phyloP scores from a whole-genome alignment of 1,139 yeast species.

The Candida glucosophila region DNA sequence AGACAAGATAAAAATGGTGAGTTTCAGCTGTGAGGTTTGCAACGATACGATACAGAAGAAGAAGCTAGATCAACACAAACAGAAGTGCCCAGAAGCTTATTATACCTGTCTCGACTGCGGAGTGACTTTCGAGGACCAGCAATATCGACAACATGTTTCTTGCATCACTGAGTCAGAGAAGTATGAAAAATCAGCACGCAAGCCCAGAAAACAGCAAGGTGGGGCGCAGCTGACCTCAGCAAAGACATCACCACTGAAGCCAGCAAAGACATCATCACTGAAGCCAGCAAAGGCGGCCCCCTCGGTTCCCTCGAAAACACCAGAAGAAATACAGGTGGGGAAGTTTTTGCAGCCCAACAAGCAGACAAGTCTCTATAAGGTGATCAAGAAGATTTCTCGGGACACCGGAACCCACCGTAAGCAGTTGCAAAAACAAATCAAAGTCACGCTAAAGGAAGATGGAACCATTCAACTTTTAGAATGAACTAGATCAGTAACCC shows the following conservation, averaged over 20 bases:
- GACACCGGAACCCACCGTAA: conserved; percentile 33
- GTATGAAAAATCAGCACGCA: conserved; percentile 69
- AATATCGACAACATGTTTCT: conserved; percentile 69
- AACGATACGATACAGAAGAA: conserved; percentile 86
- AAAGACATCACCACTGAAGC: conserved; percentile 3
- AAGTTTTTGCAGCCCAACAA: conserved; percentile 12
- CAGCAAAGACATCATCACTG: conserved; percentile 4
- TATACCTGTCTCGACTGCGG: conserved; percentile 94
- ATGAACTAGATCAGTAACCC: conserved; percentile 10
- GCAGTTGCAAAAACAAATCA: conserved; percentile 33
- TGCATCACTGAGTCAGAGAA: conserved; percentile 94
- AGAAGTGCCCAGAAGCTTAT: conserved; percentile 76
- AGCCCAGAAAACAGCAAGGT: conserved; percentile 10
- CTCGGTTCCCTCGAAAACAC: conserved; percentile 5
- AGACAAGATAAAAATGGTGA: conserved; percentile 41
- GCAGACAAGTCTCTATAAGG: conserved; percentile 30
- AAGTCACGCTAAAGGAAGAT: conserved; percentile 26
- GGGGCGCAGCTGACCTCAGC: too few species aligned
- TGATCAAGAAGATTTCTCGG: conserved; percentile 38
- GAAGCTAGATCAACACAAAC: conserved; percentile 76
- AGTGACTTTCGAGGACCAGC: conserved; percentile 67
- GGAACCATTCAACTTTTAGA: conserved; percentile 10
- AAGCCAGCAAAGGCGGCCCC: conserved; percentile 7
- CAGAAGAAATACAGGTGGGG: conserved; percentile 1
- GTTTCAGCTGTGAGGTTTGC: conserved; percentile 61